These are phyloP conservation scores for Emmonsiellopsis sp. DNA, from an alignment of 2,329 filamentous ascomycete genomes.

Conservation along the genomic window DNA sequence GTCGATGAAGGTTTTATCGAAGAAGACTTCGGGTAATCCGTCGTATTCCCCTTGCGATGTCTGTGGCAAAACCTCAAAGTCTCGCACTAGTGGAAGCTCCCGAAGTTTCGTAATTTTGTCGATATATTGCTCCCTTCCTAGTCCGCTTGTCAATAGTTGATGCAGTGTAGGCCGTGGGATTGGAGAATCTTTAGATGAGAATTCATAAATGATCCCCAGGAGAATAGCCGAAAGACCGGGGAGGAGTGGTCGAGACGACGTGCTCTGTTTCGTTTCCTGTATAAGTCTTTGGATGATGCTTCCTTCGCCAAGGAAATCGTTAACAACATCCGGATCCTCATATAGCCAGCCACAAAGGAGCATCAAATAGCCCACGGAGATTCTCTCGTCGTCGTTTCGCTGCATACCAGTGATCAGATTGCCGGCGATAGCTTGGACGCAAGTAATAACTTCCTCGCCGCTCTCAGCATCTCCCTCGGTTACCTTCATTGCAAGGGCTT, in stretches of 20 bases:
- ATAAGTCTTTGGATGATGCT: slow-evolving; percentile 84
- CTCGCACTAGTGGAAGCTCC: slow-evolving; percentile 66
- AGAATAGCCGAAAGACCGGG: slow-evolving; percentile 78
- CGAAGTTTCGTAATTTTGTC: slow-evolving; percentile 70
- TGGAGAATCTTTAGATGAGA: slow-evolving; percentile 93
- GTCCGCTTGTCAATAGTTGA: slow-evolving; percentile 61
- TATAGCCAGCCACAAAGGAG: slow-evolving; percentile 82
- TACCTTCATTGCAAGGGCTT: slow-evolving; percentile 67
- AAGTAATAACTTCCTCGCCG: slow-evolving; percentile 91
- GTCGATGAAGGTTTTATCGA: slow-evolving; percentile 78
- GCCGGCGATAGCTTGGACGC: slow-evolving; percentile 77
- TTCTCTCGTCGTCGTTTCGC: slow-evolving; percentile 64
- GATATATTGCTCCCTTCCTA: slow-evolving; percentile 81
- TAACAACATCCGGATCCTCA: slow-evolving; percentile 81
- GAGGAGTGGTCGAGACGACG: slow-evolving; percentile 55
- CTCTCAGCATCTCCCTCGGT: slow-evolving; percentile 80
- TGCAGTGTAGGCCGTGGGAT: slow-evolving; percentile 74
- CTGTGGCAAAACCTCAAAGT: slow-evolving; percentile 80
- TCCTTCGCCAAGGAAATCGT: slow-evolving; percentile 85
- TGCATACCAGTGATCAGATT: slow-evolving; percentile 76
- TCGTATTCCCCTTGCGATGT: slow-evolving; percentile 46
- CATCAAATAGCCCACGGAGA: slow-evolving; percentile 81
- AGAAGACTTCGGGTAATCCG: slow-evolving; percentile 67
- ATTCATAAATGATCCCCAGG: slow-evolving; percentile 86
- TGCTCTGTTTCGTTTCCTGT: slow-evolving; percentile 58